These are phyloP conservation scores for Populus euphratica DNA, from an alignment of 345 rosid species.

Conservation along the genomic window DNA sequence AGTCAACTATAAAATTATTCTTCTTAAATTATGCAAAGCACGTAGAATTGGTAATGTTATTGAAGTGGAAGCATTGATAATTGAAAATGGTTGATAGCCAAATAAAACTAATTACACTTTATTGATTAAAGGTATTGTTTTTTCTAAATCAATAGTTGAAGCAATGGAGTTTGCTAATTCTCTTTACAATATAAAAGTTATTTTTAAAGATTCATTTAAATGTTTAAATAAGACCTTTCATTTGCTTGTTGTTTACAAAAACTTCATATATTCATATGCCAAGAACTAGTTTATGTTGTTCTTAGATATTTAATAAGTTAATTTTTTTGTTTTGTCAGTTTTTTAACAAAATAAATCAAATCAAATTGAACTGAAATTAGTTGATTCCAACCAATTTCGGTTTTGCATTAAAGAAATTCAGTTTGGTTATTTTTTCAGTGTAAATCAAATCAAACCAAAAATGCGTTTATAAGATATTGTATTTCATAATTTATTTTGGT, in stretches of 20 bases:
- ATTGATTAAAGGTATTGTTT: constrained; percentile 69
- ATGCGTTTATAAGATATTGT: too few species aligned
- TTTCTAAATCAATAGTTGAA: constrained; percentile 60
- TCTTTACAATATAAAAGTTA: constrained; percentile 42
- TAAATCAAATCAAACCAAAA: too few species aligned
- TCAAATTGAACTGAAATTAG: too few species aligned
- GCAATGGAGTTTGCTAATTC: constrained; percentile 66
- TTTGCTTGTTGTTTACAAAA: constrained; percentile 54
- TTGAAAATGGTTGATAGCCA: constrained; percentile 57
- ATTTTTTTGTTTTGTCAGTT: too few species aligned
- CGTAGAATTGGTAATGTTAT: constrained; percentile 58
- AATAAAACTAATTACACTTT: constrained; percentile 67
- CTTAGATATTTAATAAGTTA: neutral
- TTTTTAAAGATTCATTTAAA: constrained; percentile 48
- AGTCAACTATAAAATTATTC: constrained; percentile 63
- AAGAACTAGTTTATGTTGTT: constrained; percentile 19
- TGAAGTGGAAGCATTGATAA: constrained; percentile 57
- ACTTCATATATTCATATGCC: constrained; percentile 28
- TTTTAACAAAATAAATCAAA: too few species aligned
- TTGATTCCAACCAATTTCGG: too few species aligned
- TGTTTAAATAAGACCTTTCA: constrained; percentile 64
- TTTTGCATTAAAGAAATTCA: too few species aligned
- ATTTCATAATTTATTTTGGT: too few species aligned
- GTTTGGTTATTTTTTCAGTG: too few species aligned
- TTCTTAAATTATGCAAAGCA: constrained; percentile 74